Conservation (phyloP, 2,329 filamentous ascomycete genomes). For the Neofusicoccum ribis region DNA sequence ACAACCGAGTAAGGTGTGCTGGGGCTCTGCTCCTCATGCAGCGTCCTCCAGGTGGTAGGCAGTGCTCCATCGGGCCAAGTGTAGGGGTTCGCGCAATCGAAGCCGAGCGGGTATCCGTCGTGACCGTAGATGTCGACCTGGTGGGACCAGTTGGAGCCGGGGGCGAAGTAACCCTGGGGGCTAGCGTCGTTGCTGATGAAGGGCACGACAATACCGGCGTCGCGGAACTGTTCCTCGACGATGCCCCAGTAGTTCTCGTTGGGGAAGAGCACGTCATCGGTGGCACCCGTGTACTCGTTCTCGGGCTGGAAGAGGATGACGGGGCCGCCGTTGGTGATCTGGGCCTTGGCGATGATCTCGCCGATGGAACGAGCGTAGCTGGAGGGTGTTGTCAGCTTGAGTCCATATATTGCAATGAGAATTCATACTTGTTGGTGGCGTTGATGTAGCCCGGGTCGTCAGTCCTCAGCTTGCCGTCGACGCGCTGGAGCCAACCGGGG, state of each 20-base stretch:
- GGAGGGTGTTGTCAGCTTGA: background rate
- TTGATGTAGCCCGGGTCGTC: conserved; percentile 61
- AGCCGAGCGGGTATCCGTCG: conserved; percentile 63
- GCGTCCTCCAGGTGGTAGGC: conserved; percentile 56
- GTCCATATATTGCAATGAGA: too few relatives aligned
- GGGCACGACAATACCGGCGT: conserved; percentile 71
- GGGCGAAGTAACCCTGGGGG: conserved; percentile 62
- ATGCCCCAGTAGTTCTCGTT: conserved; percentile 69
- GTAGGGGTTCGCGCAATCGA: conserved; percentile 61
- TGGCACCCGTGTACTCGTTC: conserved; percentile 70
- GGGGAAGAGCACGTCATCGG: conserved; percentile 57
- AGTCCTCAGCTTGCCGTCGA: conserved; percentile 66
- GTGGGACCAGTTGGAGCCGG: conserved; percentile 48
- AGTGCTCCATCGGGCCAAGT: conserved; percentile 60
- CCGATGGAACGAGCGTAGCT: conserved; percentile 64
- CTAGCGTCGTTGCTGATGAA: conserved; percentile 73
- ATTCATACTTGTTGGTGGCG: conserved; percentile 62
- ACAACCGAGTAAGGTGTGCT: conserved; percentile 65
- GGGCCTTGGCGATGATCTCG: conserved; percentile 67
- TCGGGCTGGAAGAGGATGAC: conserved; percentile 79
- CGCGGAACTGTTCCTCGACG: conserved; percentile 66
- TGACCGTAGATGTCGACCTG: conserved; percentile 68
- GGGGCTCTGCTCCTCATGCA: conserved; percentile 63
- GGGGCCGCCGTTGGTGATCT: conserved; percentile 81
- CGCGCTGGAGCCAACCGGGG: conserved; percentile 74